Conservation (phyloP, 2,329 filamentous ascomycete species). For the Paecilomyces formosus region DNA sequence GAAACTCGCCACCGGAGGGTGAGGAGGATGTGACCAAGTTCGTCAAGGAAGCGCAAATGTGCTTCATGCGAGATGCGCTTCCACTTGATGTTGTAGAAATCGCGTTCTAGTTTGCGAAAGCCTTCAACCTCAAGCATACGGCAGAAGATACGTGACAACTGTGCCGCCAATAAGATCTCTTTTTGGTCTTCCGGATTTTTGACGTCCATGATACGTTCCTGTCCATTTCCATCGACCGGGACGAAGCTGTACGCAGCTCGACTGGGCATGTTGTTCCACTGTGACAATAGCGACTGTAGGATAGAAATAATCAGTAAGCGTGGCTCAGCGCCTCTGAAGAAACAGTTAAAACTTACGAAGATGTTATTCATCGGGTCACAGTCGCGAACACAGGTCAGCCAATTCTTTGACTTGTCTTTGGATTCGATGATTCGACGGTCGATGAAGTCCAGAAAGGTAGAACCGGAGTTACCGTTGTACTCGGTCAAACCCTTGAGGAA, state of each 20-base stretch:
- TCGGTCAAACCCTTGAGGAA: slow-evolving; percentile 32
- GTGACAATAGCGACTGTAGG: slow-evolving; percentile 31
- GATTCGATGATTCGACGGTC: slow-evolving; percentile 37
- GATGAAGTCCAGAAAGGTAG: slow-evolving; percentile 37
- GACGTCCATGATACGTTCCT: slow-evolving; percentile 34
- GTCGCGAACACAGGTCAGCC: slow-evolving; percentile 33
- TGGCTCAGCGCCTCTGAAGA: neutral
- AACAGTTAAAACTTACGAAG: slow-evolving; percentile 24
- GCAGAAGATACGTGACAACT: slow-evolving; percentile 39
- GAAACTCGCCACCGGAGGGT: slow-evolving; percentile 39
- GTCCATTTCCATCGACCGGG: slow-evolving; percentile 16
- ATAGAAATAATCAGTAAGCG: neutral
- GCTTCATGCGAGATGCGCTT: slow-evolving; percentile 36
- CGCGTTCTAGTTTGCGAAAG: slow-evolving; percentile 36
- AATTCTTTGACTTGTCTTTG: slow-evolving; percentile 38
- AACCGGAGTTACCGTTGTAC: slow-evolving; percentile 29
- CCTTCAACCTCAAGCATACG: slow-evolving; percentile 41
- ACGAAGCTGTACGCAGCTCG: slow-evolving; percentile 38
- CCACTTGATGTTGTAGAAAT: slow-evolving; percentile 40
- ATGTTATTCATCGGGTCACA: slow-evolving; percentile 33
- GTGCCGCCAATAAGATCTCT: slow-evolving; percentile 36
- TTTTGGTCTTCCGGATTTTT: slow-evolving; percentile 26
- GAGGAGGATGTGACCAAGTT: slow-evolving; percentile 34
- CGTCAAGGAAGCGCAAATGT: slow-evolving; percentile 31
- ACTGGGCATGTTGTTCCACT: slow-evolving; percentile 41